Conservation (phyloP, 345 rosid genomes). For the Kernera saxatilis region DNA sequence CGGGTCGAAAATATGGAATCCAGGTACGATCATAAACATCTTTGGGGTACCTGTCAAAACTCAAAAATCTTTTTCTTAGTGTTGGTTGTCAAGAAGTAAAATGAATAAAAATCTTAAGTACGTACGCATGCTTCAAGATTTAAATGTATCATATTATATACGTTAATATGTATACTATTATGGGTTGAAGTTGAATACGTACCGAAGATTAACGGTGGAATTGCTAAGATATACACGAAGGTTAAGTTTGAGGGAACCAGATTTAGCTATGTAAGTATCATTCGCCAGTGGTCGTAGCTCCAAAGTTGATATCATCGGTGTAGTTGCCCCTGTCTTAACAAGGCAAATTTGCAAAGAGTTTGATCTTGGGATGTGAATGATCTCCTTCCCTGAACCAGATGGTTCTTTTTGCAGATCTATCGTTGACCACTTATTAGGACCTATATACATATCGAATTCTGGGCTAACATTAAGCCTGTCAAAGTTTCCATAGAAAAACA, state of each 20-base stretch:
- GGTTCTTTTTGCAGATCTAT: constrained; percentile 19
- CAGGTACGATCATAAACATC: constrained; percentile 34
- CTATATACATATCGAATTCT: constrained; percentile 22
- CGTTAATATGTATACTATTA: neutral
- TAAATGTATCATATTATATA: neutral
- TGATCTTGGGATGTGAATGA: constrained; percentile 22
- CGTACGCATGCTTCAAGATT: neutral
- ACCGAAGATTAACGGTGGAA: neutral
- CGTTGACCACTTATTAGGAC: constrained; percentile 30
- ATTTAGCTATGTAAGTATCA: constrained; percentile 16
- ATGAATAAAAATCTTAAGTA: neutral
- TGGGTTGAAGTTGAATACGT: neutral
- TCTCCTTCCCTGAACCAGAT: constrained; percentile 20
- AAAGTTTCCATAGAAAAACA: constrained; percentile 28
- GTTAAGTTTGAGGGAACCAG: constrained; percentile 19
- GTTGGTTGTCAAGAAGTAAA: neutral
- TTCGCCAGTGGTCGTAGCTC: constrained; percentile 6
- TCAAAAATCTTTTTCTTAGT: constrained; percentile 15
- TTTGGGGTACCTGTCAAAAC: constrained; percentile 14
- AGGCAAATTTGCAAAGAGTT: constrained; percentile 33
- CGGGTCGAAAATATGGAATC: constrained; percentile 8
- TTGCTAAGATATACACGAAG: constrained; percentile 12
- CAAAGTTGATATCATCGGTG: constrained; percentile 29
- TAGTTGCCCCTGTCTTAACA: constrained; percentile 27
- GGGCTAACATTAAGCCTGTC: constrained; percentile 22